These are phyloP conservation scores for Novymonas esmeraldas DNA, from an alignment of 208 protist genomes.

Conservation along the genomic window DNA sequence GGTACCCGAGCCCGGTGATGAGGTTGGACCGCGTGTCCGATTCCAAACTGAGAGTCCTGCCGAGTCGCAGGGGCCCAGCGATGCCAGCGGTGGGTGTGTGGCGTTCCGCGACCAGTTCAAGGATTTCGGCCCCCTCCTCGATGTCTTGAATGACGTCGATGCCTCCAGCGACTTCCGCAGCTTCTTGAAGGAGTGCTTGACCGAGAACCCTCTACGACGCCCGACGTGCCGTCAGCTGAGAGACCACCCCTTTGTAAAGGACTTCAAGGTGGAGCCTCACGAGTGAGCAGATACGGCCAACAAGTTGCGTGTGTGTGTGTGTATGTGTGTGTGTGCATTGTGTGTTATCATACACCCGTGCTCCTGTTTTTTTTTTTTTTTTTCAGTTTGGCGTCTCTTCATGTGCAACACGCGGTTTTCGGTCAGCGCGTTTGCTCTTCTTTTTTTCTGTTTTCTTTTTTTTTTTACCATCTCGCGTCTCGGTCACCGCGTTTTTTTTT, in stretches of 20 bases:
- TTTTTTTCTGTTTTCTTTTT: conserved; percentile 2
- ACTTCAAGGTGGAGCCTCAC: background rate
- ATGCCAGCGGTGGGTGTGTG: background rate
- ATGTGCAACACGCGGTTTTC: too few species aligned
- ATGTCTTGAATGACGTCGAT: conserved; percentile 42
- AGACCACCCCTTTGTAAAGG: conserved; percentile 60
- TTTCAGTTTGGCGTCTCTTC: too few species aligned
- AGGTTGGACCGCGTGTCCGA: background rate
- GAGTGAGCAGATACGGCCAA: conserved; percentile 5
- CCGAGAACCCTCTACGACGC: conserved; percentile 52
- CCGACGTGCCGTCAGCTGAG: conserved; percentile 60
- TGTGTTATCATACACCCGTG: background rate
- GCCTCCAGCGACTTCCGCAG: conserved; percentile 52
- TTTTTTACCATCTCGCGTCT: background rate
- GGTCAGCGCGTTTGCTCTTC: too few species aligned
- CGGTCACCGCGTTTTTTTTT: background rate
- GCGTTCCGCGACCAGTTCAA: conserved; percentile 18
- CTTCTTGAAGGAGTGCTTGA: conserved; percentile 64
- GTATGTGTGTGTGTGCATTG: background rate
- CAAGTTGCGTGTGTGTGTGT: background rate
- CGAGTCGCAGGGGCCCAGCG: background rate
- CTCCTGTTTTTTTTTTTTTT: background rate
- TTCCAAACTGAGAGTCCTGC: background rate
- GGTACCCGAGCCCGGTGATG: background rate
- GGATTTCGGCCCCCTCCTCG: conserved; percentile 56